Evolutionary conservation across 1,139 yeast genomes (phyloP).

Genomic region (Debaryomycetaceae sp.): DNA sequence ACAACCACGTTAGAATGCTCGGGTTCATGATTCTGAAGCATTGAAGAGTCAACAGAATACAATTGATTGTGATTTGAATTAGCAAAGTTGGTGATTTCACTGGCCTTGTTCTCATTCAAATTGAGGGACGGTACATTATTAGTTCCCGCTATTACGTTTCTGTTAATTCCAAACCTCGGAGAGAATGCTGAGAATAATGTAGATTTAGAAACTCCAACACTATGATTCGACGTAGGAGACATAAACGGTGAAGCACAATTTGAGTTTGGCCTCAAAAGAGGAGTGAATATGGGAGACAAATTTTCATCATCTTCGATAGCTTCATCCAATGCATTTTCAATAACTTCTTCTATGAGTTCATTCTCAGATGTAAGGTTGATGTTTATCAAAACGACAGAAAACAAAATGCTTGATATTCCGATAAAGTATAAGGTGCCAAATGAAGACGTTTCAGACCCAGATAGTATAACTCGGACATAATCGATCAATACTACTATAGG

Average conservation of each 20-base stretch:
- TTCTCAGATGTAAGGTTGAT: slow-evolving; percentile 41
- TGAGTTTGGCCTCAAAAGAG: slow-evolving; percentile 23
- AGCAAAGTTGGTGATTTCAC: slow-evolving; percentile 10
- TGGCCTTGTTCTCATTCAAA: slow-evolving; percentile 12
- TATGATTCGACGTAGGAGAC: neutral
- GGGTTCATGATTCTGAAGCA: neutral
- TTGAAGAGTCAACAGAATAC: slow-evolving; percentile 14
- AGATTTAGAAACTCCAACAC: slow-evolving; percentile 1
- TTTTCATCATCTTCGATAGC: slow-evolving; percentile 46
- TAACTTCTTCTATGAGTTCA: slow-evolving; percentile 45
- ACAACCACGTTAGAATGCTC: slow-evolving; percentile 4
- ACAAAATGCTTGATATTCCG: slow-evolving; percentile 46
- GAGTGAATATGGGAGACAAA: slow-evolving; percentile 47
- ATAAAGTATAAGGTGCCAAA: slow-evolving; percentile 34
- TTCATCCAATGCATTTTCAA: slow-evolving; percentile 47
- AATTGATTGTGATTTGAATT: slow-evolving; percentile 21
- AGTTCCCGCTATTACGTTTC: slow-evolving; percentile 4
- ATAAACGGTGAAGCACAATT: slow-evolving; percentile 1
- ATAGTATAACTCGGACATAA: slow-evolving; percentile 26
- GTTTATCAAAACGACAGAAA: slow-evolving; percentile 47
- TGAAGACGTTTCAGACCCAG: slow-evolving; percentile 17
- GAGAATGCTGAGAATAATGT: slow-evolving; percentile 7
- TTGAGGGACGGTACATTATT: slow-evolving; percentile 13
- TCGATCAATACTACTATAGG: slow-evolving; percentile 52
- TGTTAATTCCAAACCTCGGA: slow-evolving; percentile 10